phyloP scores from a whole-genome alignment of 306 rosid genomes.

The Dryas octopetala region DNA sequence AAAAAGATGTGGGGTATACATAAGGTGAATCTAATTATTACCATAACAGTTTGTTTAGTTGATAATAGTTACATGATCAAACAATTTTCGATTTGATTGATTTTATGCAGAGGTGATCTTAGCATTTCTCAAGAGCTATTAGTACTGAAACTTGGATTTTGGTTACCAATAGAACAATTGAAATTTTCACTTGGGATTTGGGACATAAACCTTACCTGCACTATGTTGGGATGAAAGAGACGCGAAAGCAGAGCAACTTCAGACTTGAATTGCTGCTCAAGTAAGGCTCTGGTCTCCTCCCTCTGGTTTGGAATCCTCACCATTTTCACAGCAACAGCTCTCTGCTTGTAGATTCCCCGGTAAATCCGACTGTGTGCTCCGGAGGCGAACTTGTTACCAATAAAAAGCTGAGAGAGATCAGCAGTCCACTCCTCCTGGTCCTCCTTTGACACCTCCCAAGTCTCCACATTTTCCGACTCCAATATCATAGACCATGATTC shows the following conservation, averaged over 20 bases:
- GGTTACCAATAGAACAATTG: background rate
- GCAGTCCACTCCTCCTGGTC: conserved; percentile 97
- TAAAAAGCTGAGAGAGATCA: conserved; percentile 89
- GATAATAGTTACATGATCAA: too few species aligned
- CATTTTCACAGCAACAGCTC: conserved; percentile 99
- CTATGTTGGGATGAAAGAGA: conserved; percentile 91
- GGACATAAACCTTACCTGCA: conserved; percentile 55
- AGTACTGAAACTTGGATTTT: too few species aligned
- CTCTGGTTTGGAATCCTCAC: conserved; percentile 83
- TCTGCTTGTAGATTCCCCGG: conserved; percentile 95
- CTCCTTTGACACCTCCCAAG: conserved; percentile 87
- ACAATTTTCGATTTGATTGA: too few species aligned
- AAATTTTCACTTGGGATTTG: background rate
- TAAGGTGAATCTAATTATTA: too few species aligned
- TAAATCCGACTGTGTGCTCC: conserved; percentile 94
- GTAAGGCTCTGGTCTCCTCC: conserved; percentile 64
- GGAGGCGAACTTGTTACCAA: conserved; percentile 92
- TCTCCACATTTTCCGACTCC: conserved; percentile 92
- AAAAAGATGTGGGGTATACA: too few species aligned
- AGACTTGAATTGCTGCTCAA: conserved; percentile 88
- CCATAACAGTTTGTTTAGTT: too few species aligned
- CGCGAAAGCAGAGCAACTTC: conserved; percentile 93
- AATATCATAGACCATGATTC: conserved; percentile 99
- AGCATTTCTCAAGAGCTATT: too few species aligned
- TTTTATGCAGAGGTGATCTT: too few species aligned